phyloP scores from a whole-genome alignment of 805 yeast genomes.

The Candida orba region DNA sequence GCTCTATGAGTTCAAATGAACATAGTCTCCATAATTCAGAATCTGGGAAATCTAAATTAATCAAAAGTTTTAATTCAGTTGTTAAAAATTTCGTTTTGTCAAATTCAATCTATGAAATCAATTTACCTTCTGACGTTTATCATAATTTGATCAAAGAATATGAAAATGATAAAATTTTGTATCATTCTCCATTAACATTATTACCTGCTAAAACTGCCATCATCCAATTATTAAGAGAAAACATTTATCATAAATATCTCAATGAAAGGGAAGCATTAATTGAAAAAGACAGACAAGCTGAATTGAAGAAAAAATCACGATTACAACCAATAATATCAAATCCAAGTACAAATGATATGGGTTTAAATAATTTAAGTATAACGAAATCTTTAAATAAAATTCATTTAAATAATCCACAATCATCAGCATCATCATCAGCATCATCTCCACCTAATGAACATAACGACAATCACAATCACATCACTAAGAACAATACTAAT shows the following conservation, averaged over 20 bases:
- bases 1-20: neutral
- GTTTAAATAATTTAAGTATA: too few species aligned
- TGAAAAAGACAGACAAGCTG: slow-evolving; percentile 5
- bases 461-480: too few species aligned
- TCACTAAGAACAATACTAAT: too few species aligned
- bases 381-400: too few species aligned
- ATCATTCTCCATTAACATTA: slow-evolving; percentile 27
- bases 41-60: slow-evolving; percentile 16
- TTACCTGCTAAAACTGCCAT: slow-evolving; percentile 26
- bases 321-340: too few species aligned
- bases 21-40: neutral
- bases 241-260: slow-evolving; percentile 26
- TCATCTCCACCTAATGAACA: too few species aligned
- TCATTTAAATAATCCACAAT: too few species aligned
- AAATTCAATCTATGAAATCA: slow-evolving; percentile 42
- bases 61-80: slow-evolving; percentile 32
- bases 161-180: slow-evolving; percentile 20
- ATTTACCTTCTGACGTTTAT: slow-evolving; percentile 35
- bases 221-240: slow-evolving; percentile 26
- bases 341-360: too few species aligned
- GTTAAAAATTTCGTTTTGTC: slow-evolving; percentile 33
- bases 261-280: slow-evolving; percentile 16
- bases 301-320: neutral
- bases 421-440: too few species aligned
- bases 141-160: slow-evolving; percentile 24